Evolutionary conservation across 208 protist species (phyloP), one percentile per base, ranked within the genome.

Genomic region (Trypanosomatidae sp.): DNA sequence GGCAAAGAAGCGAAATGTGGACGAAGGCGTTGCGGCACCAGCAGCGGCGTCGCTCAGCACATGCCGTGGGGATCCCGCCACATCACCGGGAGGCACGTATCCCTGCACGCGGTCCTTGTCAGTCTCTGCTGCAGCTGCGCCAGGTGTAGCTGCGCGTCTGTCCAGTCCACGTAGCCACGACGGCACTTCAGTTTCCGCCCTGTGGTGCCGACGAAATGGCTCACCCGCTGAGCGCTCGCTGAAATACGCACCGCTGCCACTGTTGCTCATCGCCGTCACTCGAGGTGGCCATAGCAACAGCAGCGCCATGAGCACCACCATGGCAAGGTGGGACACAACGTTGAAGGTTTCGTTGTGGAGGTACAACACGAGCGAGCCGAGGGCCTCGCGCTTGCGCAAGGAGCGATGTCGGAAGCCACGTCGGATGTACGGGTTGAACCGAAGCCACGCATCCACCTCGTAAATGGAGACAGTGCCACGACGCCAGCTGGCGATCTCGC

Each of bases 261-360:
- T 62, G 30, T 62, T 62, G n/a, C 62, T 25, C 22, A 46, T n/a
- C 2, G 74, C n/a, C 33, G 60, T 46, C 5, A 60, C 65, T 43
- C 71, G 58, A 39, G 86, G 89, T 3, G 89, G 89, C 59, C 77
- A 87, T 66, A 82, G 50, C 28, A 82, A 46, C 46, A 86, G 72
- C 25, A 82, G 82, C 33, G 86, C 58, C 25, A 89, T 74, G 69
- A 88, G 49, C 56, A 81, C 62, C 28, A 74, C 76, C 25, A 80
- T 74, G 1, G 85, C 0, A 1, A 91, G 64, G 53, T 94, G 89
- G 0, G 83, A 74, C 25, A 79, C 76, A 43, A 91, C 69, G 73
- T 91, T 91, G 65, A 90, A 69, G 33, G 77, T 85, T 50, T 94
- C 89, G 76, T 94, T 94, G 75, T 94, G 86, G 25, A 79, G 53